These are phyloP conservation scores for Pichia sp. DNA, from an alignment of 1,139 yeast genomes.

Conservation along the genomic window DNA sequence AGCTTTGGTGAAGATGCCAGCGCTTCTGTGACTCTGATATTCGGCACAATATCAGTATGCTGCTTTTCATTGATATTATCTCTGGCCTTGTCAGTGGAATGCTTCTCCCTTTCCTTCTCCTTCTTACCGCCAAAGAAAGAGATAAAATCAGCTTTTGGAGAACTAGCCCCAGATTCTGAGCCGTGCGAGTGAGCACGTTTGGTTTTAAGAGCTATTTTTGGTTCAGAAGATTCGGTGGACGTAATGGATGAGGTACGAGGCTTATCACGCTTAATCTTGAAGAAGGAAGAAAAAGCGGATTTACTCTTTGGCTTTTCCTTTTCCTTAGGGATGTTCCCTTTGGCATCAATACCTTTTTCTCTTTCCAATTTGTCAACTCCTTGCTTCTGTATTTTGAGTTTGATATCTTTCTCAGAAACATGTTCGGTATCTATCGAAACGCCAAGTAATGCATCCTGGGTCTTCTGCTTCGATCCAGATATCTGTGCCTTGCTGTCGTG, in stretches of 20 bases:
- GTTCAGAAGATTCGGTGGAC: constrained; percentile 3
- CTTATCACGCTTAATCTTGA: constrained; percentile 14
- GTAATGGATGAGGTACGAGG: constrained; percentile 8
- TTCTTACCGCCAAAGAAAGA: constrained; percentile 14
- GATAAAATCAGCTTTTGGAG: constrained; percentile 13
- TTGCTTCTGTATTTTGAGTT: too few species aligned
- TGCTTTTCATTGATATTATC: not conserved
- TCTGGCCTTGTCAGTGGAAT: constrained; percentile 3
- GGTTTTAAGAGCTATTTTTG: constrained; percentile 6
- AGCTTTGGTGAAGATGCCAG: too few species aligned
- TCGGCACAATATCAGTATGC: too few species aligned
- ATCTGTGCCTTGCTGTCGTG: too few species aligned
- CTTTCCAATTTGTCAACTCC: too few species aligned
- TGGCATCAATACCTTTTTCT: constrained; percentile 3
- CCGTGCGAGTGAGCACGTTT: constrained; percentile 9
- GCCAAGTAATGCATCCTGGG: too few species aligned
- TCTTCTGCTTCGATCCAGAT: too few species aligned
- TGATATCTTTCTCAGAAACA: too few species aligned
- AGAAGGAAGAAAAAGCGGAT: constrained; percentile 15
- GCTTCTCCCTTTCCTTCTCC: constrained; percentile 7
- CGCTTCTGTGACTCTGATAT: too few species aligned
- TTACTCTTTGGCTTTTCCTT: constrained; percentile 9
- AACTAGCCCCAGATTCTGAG: constrained; percentile 8
- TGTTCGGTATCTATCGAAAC: too few species aligned
- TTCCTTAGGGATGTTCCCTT: too few species aligned